These are phyloP conservation scores for Ceratocystis eucalypticola DNA, from an alignment of 2,329 filamentous ascomycete genomes.

Conservation along the genomic window DNA sequence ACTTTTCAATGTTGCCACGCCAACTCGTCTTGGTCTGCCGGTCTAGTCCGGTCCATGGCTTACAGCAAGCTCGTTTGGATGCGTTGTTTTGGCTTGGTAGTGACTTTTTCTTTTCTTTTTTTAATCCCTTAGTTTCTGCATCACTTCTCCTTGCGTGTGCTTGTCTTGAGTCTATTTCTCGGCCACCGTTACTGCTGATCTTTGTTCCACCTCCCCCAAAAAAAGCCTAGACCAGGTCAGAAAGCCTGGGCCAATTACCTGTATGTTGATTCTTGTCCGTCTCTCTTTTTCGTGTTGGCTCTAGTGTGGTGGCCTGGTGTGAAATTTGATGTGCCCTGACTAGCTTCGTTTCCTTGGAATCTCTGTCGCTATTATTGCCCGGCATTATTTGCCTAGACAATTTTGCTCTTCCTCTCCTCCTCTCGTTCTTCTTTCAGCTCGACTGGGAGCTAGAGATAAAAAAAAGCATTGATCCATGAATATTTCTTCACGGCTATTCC, in stretches of 20 bases:
- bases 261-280: not conserved
- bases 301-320: not conserved
- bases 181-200: not conserved
- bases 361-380: not conserved
- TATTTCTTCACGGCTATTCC: slow-evolving; percentile 4
- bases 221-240: not conserved
- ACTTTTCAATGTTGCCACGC: not conserved
- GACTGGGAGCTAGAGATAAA: too few relatives aligned
- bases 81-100: not conserved
- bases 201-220: not conserved
- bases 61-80: not conserved
- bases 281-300: not conserved
- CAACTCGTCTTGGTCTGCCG: not conserved
- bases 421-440: slow-evolving; percentile 2
- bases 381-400: not conserved
- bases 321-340: slow-evolving; percentile 9
- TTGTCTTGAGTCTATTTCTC: not conserved
- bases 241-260: not conserved
- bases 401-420: not conserved
- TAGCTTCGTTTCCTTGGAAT: slow-evolving; percentile 1
- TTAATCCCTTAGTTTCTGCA: not conserved
- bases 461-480: not conserved
- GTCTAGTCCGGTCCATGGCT: not conserved
- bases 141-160: not conserved
- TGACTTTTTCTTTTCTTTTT: not conserved